Base-by-base conservation (phyloP, 352 stramenopile species). In the Globisporangium cederbergense region DNA sequence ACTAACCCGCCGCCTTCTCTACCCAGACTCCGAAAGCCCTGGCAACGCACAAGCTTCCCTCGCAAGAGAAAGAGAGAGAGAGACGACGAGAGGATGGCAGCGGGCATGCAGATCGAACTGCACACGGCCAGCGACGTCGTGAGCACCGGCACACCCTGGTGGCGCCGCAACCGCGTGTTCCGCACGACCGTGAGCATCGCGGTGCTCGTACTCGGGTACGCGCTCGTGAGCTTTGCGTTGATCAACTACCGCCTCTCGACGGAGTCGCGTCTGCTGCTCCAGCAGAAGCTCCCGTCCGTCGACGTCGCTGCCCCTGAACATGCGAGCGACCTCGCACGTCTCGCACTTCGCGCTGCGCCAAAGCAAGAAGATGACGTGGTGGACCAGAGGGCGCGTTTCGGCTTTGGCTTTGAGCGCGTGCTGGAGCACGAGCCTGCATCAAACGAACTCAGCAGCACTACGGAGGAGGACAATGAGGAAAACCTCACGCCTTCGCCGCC, bases 201-300 rank as follows among this genome's bases (percentile, higher is more conserved):
- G 32, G 14, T 55, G 30, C 52, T 66, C 32, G 61, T 66, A 4
- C 32, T 66, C 43, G 53, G 53, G 40, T 66, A 61, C 53, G 42
- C 61, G 53, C 61, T 66, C 32, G 43, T 61, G 42, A 66, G 61
- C 43, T 54, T 66, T 11, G 52, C 54, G 16, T 32, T 66, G 22
- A 42, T 66, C 61, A 60, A 57, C 53, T 54, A 47, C 32, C 52
- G 18, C 32, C 53, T 66, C 53, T 34, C 52, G 28, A 40, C 50
- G 13, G 61, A 66, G 8, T 16, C 42, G n/a, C 49, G 5, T n/a
- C 11, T 38, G 42, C 30, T 55, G 11, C 38, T 36, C 4, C 32
- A 36, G 6, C 36, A 54, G 18, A 52, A 34, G 4, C 40, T 57
- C 3, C 61, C 52, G 0, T 51, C 52, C 30, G 30, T 62, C 30